Evolutionary conservation across 148 eudicot genomes (phyloP).

Genomic region (Agrostemma githago): DNA sequence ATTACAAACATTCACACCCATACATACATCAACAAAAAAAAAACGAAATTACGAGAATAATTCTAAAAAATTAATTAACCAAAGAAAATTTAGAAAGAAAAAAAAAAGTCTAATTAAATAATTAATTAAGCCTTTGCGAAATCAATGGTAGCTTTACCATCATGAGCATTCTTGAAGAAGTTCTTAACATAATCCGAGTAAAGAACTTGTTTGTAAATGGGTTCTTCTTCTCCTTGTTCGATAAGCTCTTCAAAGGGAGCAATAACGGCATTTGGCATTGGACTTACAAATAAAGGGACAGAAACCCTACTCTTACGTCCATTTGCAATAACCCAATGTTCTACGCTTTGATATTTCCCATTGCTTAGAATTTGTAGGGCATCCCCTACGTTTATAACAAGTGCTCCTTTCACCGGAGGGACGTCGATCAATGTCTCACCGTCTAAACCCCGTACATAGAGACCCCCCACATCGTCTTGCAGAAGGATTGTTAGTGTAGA

Average conservation of each 20-base stretch:
- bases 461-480: slow-evolving; percentile 37
- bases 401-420: slow-evolving; percentile 21
- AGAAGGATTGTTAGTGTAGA: slow-evolving; percentile 34
- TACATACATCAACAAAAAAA: too few species aligned
- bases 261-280: slow-evolving; percentile 21
- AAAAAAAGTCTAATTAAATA: too few species aligned
- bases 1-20: too few species aligned
- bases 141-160: slow-evolving; percentile 33
- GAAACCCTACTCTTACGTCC: too few species aligned
- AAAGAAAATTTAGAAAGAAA: too few species aligned
- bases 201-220: slow-evolving; percentile 28
- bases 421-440: slow-evolving; percentile 31
- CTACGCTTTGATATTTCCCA: too few species aligned
- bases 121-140: slow-evolving; percentile 22
- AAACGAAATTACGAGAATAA: too few species aligned
- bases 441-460: slow-evolving; percentile 26
- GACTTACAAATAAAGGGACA: slow-evolving; percentile 18
- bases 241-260: slow-evolving; percentile 29
- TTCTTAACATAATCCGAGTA: slow-evolving; percentile 33
- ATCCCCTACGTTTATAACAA: too few species aligned
- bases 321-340: too few species aligned
- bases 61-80: too few species aligned
- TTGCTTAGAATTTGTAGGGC: too few species aligned
- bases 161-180: slow-evolving; percentile 36
- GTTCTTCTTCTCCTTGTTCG: slow-evolving; percentile 24